A percentile compares a stretch with the other conserved stretches of the same genome.
phyloP scores from a whole-genome alignment of 2,329 filamentous ascomycete species.

The Aschersonia sp. region DNA sequence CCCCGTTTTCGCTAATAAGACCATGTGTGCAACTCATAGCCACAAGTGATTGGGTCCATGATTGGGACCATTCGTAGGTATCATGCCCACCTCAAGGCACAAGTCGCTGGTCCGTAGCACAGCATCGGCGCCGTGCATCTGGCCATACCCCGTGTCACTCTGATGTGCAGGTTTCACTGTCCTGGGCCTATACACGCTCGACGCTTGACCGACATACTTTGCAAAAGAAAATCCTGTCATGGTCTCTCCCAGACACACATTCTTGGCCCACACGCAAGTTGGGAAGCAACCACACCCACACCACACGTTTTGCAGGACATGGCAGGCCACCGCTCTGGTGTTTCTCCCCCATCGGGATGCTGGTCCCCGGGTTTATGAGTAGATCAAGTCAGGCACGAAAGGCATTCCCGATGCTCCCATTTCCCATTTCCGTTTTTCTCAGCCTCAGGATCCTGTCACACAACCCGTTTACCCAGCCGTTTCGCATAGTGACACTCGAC shows the following conservation, averaged over 20 bases:
- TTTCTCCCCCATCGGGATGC: not conserved
- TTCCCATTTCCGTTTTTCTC: not conserved
- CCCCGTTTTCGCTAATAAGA: not conserved
- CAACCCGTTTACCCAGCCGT: not conserved
- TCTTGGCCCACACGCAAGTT: not conserved
- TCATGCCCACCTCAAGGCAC: not conserved
- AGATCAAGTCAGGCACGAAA: not conserved
- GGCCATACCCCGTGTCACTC: not conserved
- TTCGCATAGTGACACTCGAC: constrained; percentile 1
- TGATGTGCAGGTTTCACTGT: not conserved
- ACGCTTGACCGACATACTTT: not conserved
- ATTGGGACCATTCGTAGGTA: not conserved
- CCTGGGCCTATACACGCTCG: not conserved
- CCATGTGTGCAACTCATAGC: not conserved
- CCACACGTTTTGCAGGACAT: not conserved
- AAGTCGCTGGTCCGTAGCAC: not conserved
- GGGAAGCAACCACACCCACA: not conserved
- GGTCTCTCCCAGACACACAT: not conserved
- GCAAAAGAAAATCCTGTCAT: not conserved
- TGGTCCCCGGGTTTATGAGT: not conserved
- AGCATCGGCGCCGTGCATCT: not conserved
- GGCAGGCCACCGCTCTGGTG: not conserved
- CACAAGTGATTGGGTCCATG: not conserved
- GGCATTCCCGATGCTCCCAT: not conserved
- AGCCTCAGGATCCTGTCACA: not conserved